A percentile compares a stretch with the other conserved stretches of the same genome.
Conservation (phyloP, 352 stramenopile species). For the Phytophthora europaea region DNA sequence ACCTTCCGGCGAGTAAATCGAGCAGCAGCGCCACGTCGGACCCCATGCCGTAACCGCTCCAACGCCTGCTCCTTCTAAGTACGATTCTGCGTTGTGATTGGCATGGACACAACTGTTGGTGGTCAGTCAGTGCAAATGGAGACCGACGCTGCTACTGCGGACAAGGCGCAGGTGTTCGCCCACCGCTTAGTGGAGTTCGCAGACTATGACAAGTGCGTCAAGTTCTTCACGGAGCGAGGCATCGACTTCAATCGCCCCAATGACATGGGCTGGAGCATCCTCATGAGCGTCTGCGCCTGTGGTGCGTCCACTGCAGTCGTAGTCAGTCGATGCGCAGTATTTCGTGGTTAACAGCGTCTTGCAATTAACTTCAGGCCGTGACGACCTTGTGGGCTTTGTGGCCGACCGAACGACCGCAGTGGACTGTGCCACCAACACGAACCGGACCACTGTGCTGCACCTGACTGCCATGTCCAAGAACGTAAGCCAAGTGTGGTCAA, state of each 20-base stretch:
- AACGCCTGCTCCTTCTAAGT: slow-evolving; percentile 24
- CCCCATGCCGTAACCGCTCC: slow-evolving; percentile 24
- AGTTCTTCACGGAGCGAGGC: slow-evolving; percentile 68
- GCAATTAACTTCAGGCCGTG: slow-evolving; percentile 49
- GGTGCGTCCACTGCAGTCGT: slow-evolving; percentile 39
- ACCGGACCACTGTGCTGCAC: slow-evolving; percentile 83
- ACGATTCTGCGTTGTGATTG: slow-evolving; percentile 34
- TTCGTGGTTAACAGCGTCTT: neutral
- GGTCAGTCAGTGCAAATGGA: slow-evolving; percentile 4
- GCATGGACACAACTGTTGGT: neutral
- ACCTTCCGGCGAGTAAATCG: slow-evolving; percentile 37
- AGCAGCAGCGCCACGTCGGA: slow-evolving; percentile 7
- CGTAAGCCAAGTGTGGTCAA: slow-evolving; percentile 37
- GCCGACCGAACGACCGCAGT: slow-evolving; percentile 70
- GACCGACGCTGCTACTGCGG: slow-evolving; percentile 5
- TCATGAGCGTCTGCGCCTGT: slow-evolving; percentile 84
- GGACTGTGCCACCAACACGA: slow-evolving; percentile 60
- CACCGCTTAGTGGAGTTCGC: slow-evolving; percentile 85
- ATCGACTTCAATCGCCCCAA: slow-evolving; percentile 75
- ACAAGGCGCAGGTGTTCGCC: slow-evolving; percentile 70
- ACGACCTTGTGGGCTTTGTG: slow-evolving; percentile 68
- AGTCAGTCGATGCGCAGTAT: neutral
- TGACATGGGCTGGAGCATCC: slow-evolving; percentile 74
- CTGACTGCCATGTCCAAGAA: slow-evolving; percentile 81
- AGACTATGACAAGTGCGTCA: slow-evolving; percentile 56